phyloP scores from a whole-genome alignment of 805 yeast genomes.

The Brettanomyces sp. region DNA sequence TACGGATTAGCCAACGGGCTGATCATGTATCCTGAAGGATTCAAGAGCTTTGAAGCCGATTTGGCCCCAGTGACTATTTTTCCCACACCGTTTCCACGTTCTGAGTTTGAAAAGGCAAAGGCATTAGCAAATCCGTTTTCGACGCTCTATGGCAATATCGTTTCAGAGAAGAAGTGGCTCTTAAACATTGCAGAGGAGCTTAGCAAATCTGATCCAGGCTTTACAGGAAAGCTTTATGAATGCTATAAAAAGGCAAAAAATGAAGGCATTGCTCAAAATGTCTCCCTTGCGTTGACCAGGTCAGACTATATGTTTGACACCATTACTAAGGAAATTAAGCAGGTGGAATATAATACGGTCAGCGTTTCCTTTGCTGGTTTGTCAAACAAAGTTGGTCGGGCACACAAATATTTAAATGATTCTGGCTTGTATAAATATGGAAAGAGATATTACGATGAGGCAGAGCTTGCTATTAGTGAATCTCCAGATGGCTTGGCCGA shows the following conservation, averaged over 20 bases:
- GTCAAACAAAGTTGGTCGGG: slow-evolving; percentile 65
- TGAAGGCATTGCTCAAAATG: slow-evolving; percentile 48
- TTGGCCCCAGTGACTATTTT: slow-evolving; percentile 83
- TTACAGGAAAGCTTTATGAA: slow-evolving; percentile 72
- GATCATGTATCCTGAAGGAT: slow-evolving; percentile 66
- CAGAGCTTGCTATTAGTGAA: slow-evolving; percentile 53
- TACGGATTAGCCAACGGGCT: slow-evolving; percentile 78
- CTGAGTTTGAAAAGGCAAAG: slow-evolving; percentile 57
- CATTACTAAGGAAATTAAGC: slow-evolving; percentile 56
- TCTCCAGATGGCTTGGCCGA: slow-evolving; percentile 52
- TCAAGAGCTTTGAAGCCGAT: slow-evolving; percentile 32
- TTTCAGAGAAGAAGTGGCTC: slow-evolving; percentile 56
- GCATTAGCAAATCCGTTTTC: slow-evolving; percentile 62
- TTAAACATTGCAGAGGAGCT: slow-evolving; percentile 42
- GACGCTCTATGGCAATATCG: slow-evolving; percentile 62
- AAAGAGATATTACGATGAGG: slow-evolving; percentile 33
- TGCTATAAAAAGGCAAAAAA: slow-evolving; percentile 42
- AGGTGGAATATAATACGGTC: slow-evolving; percentile 93
- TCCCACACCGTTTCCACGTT: slow-evolving; percentile 81
- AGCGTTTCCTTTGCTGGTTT: slow-evolving; percentile 94
- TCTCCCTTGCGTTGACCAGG: slow-evolving; percentile 78
- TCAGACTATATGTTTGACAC: slow-evolving; percentile 76
- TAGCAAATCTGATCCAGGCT: slow-evolving; percentile 55
- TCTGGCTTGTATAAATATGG: slow-evolving; percentile 45
- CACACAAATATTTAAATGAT: slow-evolving; percentile 60